Conservation (phyloP, 257 asterid species). For the Coffea eugenioides region DNA sequence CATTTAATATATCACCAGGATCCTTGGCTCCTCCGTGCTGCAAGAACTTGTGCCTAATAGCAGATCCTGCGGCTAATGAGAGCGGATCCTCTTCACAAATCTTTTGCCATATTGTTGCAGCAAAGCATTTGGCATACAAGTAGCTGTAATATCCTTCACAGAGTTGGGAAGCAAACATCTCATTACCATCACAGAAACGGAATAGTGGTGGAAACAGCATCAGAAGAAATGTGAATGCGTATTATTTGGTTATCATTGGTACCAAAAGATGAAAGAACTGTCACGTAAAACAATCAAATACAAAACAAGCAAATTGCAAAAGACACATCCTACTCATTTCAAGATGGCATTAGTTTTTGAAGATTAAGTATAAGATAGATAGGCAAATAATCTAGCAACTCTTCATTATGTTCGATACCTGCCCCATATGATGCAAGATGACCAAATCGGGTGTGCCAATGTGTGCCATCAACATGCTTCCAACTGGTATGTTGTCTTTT, state of each 20-base stretch:
- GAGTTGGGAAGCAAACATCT: conserved; percentile 10
- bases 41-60: conserved; percentile 67
- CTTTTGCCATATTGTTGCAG: conserved; percentile 81
- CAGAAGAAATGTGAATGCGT: neutral
- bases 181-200: neutral
- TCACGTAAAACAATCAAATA: neutral
- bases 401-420: conserved; percentile 44
- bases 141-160: conserved; percentile 86
- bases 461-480: conserved; percentile 86
- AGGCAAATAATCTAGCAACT: conserved; percentile 9
- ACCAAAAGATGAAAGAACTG: neutral
- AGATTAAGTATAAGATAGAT: neutral
- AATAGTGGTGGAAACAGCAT: neutral
- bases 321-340: neutral
- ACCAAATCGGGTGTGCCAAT: conserved; percentile 90
- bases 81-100: conserved; percentile 72
- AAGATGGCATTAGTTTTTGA: neutral
- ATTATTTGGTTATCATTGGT: neutral
- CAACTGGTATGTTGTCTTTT: conserved; percentile 77
- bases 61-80: conserved; percentile 72
- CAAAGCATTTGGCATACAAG: conserved; percentile 90
- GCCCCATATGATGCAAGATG: conserved; percentile 94
- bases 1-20: conserved; percentile 61
- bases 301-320: neutral
- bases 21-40: conserved; percentile 97